These are phyloP conservation scores for Bromus sterilis DNA, from an alignment of 176 grass and related monocot genomes.

Conservation along the genomic window DNA sequence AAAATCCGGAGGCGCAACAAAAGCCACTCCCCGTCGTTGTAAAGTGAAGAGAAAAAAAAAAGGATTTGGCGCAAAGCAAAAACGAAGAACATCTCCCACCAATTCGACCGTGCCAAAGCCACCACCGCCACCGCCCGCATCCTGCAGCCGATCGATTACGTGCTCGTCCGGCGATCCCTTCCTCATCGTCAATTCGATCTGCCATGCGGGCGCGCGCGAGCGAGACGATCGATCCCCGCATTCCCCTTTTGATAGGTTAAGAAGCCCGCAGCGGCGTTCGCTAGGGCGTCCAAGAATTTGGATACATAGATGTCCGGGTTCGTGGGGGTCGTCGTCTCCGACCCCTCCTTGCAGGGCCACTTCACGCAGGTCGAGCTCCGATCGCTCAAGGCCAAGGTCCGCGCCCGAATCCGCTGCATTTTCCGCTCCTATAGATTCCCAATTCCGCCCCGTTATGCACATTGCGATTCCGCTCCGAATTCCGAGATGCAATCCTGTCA, in stretches of 20 bases:
- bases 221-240: background rate
- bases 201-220: background rate
- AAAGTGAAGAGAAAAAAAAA: background rate
- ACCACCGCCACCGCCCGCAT: background rate
- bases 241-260: background rate
- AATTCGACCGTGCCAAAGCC: background rate
- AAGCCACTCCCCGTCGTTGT: background rate
- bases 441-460: background rate
- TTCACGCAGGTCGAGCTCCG: constrained; percentile 99
- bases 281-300: background rate
- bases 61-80: background rate
- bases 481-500: background rate
- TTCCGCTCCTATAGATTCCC: background rate
- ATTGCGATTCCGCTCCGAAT: background rate
- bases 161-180: background rate
- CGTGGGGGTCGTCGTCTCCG: constrained; percentile 80
- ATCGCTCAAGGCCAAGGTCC: constrained; percentile 73
- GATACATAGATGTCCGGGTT: constrained; percentile 71
- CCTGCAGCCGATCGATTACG: background rate
- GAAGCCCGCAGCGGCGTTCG: background rate
- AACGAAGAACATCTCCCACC: background rate
- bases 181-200: background rate
- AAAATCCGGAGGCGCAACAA: constrained; percentile 16
- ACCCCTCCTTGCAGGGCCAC: constrained; percentile 88
- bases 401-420: background rate